Percentiles rank a stretch among this genome's conserved stretches.
Conservation (phyloP, 768 basidiomycete genomes). For the Pleurotus citrinopileatus region DNA sequence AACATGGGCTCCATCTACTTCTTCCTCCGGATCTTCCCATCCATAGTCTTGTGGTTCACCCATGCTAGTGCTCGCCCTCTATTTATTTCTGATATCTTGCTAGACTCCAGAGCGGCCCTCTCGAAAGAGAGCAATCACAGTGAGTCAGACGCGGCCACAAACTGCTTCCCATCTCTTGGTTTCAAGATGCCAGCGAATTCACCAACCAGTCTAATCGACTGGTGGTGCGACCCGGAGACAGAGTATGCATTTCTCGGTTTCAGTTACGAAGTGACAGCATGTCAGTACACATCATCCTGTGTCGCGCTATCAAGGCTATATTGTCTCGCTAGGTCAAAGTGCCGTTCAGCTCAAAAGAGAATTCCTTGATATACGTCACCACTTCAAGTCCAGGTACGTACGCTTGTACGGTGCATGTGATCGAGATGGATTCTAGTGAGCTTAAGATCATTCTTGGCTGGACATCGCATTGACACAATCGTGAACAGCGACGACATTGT, state of each 20-base stretch:
- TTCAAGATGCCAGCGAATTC: slow-evolving; percentile 44
- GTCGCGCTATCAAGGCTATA: not conserved
- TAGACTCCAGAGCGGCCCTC: no score
- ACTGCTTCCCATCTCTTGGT: slow-evolving; percentile 30
- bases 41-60: no score
- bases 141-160: not conserved
- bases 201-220: slow-evolving; percentile 31
- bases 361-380: slow-evolving; percentile 51
- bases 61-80: no score
- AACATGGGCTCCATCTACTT: not conserved
- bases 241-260: slow-evolving; percentile 68
- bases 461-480: not conserved
- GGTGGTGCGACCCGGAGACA: slow-evolving; percentile 52
- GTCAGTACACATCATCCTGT: slow-evolving; percentile 29
- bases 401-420: slow-evolving; percentile 39
- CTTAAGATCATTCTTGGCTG: not conserved
- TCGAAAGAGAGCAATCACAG: not conserved
- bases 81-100: no score
- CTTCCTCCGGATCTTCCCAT: not conserved
- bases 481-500: slow-evolving; percentile 41
- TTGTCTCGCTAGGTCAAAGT: slow-evolving; percentile 41
- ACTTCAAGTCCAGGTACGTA: slow-evolving; percentile 54
- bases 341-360: slow-evolving; percentile 38
- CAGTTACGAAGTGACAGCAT: slow-evolving; percentile 59
- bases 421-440: slow-evolving; percentile 31